These are phyloP conservation scores for Wickerhamiella qilinensis DNA, from an alignment of 805 yeast species.

Conservation along the genomic window DNA sequence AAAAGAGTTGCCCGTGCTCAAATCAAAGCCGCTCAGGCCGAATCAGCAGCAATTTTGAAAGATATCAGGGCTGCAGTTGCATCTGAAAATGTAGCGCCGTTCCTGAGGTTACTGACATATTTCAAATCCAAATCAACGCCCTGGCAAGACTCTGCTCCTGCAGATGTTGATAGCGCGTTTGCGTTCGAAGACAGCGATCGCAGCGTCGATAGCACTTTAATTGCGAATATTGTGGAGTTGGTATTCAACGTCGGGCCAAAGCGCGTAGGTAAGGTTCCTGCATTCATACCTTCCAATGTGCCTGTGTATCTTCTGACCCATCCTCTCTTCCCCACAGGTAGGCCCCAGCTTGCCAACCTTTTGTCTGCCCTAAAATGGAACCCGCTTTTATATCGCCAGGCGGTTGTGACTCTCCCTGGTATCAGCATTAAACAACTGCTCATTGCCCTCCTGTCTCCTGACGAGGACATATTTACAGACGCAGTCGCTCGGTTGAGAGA, in stretches of 20 bases:
- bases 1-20: slow-evolving; percentile 17
- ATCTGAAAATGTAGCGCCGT: slow-evolving; percentile 21
- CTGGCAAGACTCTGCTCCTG: neutral
- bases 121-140: slow-evolving; percentile 6
- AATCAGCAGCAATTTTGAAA: slow-evolving; percentile 25
- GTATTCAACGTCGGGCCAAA: slow-evolving; percentile 19
- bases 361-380: slow-evolving; percentile 35
- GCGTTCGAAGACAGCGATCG: slow-evolving; percentile 53
- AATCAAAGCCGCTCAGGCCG: slow-evolving; percentile 23
- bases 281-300: slow-evolving; percentile 36
- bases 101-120: slow-evolving; percentile 10
- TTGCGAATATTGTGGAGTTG: slow-evolving; percentile 30
- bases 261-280: neutral
- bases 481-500: slow-evolving; percentile 47
- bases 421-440: slow-evolving; percentile 49
- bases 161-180: slow-evolving; percentile 22
- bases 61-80: slow-evolving; percentile 26
- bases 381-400: slow-evolving; percentile 62
- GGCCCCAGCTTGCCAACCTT: slow-evolving; percentile 29
- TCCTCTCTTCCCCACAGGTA: slow-evolving; percentile 58
- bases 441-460: slow-evolving; percentile 37
- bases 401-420: slow-evolving; percentile 62
- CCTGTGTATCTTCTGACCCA: slow-evolving; percentile 68
- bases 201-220: slow-evolving; percentile 42
- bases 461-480: slow-evolving; percentile 52